These are phyloP conservation scores for Lasiosphaeria miniovina DNA, from an alignment of 495 filamentous ascomycete genomes.

Conservation along the genomic window DNA sequence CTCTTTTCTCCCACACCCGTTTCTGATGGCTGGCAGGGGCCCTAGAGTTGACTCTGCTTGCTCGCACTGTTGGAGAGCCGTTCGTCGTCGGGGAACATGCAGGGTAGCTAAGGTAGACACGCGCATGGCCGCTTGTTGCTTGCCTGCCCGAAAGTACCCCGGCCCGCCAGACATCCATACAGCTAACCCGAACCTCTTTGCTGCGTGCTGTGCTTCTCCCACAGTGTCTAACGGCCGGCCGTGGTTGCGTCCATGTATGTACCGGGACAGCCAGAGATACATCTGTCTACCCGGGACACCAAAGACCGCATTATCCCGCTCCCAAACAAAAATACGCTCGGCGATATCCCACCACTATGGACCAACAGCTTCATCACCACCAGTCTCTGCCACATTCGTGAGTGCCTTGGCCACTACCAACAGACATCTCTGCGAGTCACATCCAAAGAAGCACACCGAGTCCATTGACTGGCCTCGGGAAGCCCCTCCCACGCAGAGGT, in stretches of 20 bases:
- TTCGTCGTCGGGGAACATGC: not conserved
- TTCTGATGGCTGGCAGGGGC: not conserved
- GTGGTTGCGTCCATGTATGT: not conserved
- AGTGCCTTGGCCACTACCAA: slow-evolving; percentile 2
- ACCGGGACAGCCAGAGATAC: not conserved
- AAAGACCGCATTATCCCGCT: slow-evolving; percentile 3
- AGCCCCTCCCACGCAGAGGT: not conserved
- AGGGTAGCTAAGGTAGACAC: slow-evolving; percentile 1
- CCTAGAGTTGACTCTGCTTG: not conserved
- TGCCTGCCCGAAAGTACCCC: slow-evolving; percentile 4
- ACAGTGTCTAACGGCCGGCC: not conserved
- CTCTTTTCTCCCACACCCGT: not conserved
- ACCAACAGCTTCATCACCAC: slow-evolving; percentile 13
- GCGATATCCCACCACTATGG: slow-evolving; percentile 1
- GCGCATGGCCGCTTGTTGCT: not conserved
- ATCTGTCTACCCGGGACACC: slow-evolving; percentile 2
- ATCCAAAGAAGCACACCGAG: not conserved
- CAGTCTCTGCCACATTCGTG: slow-evolving; percentile 11
- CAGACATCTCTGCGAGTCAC: not conserved
- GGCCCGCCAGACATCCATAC: not conserved
- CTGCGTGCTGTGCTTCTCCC: not conserved
- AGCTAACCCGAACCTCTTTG: not conserved
- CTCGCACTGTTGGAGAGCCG: not conserved
- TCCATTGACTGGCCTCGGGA: not conserved
- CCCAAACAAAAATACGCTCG: slow-evolving; percentile 5